These are phyloP conservation scores for Chaetomium sp. DNA, from an alignment of 2,329 filamentous ascomycete species.

Conservation along the genomic window DNA sequence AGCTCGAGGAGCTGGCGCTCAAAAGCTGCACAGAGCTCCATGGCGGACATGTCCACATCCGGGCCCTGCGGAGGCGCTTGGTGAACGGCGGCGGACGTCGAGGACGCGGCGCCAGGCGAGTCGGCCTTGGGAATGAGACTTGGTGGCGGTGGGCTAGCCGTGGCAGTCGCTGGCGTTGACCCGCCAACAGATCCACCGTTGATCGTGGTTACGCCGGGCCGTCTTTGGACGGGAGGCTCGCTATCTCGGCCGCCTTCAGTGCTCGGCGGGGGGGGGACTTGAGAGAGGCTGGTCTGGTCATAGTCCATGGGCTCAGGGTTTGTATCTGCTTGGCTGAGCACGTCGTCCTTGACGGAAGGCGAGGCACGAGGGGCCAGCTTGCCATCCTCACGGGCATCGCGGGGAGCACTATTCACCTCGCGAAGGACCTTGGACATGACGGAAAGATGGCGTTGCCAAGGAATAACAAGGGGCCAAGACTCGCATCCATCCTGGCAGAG, in stretches of 20 bases:
- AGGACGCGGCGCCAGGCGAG: constrained; percentile 28
- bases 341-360: constrained; percentile 48
- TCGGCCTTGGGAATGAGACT: constrained; percentile 26
- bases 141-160: constrained; percentile 34
- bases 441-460: constrained; percentile 53
- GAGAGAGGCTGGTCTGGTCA: constrained; percentile 38
- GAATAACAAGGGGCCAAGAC: constrained; percentile 53
- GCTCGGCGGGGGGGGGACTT: constrained; percentile 29
- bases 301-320: constrained; percentile 53
- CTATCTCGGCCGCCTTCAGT: constrained; percentile 41
- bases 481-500: constrained; percentile 54
- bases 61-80: constrained; percentile 20
- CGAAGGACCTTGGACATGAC: constrained; percentile 57
- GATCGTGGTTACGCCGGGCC: constrained; percentile 51
- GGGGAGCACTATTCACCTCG: constrained; percentile 40
- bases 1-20: constrained; percentile 55
- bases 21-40: constrained; percentile 52
- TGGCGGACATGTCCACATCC: constrained; percentile 49
- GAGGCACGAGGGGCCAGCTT: constrained; percentile 29
- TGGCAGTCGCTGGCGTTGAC: constrained; percentile 36
- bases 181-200: constrained; percentile 49
- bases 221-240: constrained; percentile 46
- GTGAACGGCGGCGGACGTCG: constrained; percentile 22
- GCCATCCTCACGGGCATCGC: constrained; percentile 31
- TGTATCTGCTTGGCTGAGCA: constrained; percentile 48